A percentile compares a stretch with the other conserved stretches of the same genome.
Evolutionary conservation across 306 rosid species (phyloP).

Genomic region (Prunus mongolica): DNA sequence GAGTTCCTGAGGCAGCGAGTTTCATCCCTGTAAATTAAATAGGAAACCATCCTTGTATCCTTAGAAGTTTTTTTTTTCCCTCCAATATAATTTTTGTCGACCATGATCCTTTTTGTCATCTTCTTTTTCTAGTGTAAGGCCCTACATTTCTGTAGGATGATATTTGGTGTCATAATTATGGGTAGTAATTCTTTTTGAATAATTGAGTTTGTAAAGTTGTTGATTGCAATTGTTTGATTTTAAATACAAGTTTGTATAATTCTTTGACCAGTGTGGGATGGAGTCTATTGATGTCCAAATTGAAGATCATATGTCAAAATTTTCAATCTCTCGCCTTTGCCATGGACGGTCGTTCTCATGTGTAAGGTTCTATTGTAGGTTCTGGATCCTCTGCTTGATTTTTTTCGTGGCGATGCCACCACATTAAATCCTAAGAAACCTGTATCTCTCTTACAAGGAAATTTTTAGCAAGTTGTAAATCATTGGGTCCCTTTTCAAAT

Average conservation of each 20-base stretch:
- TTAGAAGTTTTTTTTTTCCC: background rate
- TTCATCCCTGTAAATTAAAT: conserved; percentile 40
- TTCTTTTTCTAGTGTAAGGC: conserved; percentile 10
- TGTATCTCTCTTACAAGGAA: no score
- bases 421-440: no score
- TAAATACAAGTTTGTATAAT: conserved; percentile 28
- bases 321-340: no score
- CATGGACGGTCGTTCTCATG: no score
- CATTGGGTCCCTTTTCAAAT: no score
- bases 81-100: conserved; percentile 14
- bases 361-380: no score
- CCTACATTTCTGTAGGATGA: conserved; percentile 15
- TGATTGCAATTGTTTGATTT: conserved; percentile 35
- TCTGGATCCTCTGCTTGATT: no score
- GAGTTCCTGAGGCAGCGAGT: conserved; percentile 52
- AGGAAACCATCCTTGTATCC: conserved; percentile 26
- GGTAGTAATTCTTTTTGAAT: conserved; percentile 20
- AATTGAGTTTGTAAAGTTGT: conserved; percentile 45
- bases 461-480: no score
- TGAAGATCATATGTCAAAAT: no score
- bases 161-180: conserved; percentile 18
- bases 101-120: background rate
- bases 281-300: no score
- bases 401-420: no score
- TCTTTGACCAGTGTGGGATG: conserved; percentile 24